phyloP scores from a whole-genome alignment of 108 stramenopile species.

The Cyclotella kingstonii region DNA sequence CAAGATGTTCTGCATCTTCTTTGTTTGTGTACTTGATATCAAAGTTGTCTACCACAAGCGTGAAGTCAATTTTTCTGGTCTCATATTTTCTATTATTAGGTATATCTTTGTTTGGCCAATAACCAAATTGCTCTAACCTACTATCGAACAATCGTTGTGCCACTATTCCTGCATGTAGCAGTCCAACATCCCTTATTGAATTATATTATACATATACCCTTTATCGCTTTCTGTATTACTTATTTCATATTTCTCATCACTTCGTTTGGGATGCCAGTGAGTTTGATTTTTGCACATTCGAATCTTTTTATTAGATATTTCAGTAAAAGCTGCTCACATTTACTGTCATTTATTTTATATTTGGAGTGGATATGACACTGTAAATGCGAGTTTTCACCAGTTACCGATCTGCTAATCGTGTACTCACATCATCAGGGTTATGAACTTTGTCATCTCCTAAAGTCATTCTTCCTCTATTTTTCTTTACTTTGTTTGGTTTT shows the following conservation, averaged over 20 bases:
- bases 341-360: constrained; percentile 35
- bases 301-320: constrained; percentile 8
- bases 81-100: not conserved
- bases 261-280: constrained; percentile 16
- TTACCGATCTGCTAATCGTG: constrained; percentile 32
- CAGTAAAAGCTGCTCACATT: constrained; percentile 48
- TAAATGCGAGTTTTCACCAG: constrained; percentile 46
- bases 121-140: not conserved
- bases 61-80: not conserved
- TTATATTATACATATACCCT: constrained; percentile 9
- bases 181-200: constrained; percentile 46
- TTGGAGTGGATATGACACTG: constrained; percentile 37
- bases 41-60: constrained; percentile 1
- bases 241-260: constrained; percentile 36
- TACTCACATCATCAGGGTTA: constrained; percentile 18
- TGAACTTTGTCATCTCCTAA: constrained; percentile 39
- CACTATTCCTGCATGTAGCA: constrained; percentile 8
- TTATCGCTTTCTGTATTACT: constrained; percentile 3
- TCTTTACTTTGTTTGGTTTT: constrained; percentile 31
- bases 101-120: not conserved
- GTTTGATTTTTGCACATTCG: constrained; percentile 39
- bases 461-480: constrained; percentile 22
- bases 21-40: not conserved
- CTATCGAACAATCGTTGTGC: not conserved
- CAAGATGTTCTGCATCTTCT: not conserved